These are phyloP conservation scores for Trichoderma cornu-damae DNA, from an alignment of 2,329 filamentous ascomycete species.

Conservation along the genomic window DNA sequence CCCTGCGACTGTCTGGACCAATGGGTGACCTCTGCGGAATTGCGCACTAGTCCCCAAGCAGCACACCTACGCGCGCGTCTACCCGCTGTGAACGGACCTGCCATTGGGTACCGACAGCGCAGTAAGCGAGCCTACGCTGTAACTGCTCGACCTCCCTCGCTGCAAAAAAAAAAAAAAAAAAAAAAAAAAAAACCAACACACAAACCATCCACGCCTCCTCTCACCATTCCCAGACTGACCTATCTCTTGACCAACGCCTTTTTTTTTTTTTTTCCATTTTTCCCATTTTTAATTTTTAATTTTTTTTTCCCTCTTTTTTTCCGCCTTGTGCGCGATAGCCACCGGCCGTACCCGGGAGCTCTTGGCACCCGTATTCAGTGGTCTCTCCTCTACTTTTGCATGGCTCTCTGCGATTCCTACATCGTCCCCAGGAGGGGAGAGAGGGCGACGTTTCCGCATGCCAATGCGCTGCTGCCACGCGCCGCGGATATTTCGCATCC, in stretches of 20 bases:
- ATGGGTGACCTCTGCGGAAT: slow-evolving; percentile 27
- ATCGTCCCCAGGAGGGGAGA: neutral
- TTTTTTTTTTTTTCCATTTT: too few relatives aligned
- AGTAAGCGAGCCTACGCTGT: slow-evolving; percentile 28
- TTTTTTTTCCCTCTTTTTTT: neutral
- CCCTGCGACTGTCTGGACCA: slow-evolving; percentile 19
- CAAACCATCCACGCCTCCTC: slow-evolving; percentile 4
- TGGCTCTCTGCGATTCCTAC: neutral
- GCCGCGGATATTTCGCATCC: neutral
- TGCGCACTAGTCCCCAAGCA: slow-evolving; percentile 20
- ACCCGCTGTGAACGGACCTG: slow-evolving; percentile 22
- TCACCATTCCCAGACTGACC: slow-evolving; percentile 9
- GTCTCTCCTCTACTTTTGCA: neutral
- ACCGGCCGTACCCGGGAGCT: neutral
- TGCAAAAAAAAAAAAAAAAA: too few relatives aligned
- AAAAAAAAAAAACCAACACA: slow-evolving; percentile 33
- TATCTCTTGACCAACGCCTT: slow-evolving; percentile 6
- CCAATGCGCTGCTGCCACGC: neutral
- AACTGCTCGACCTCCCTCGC: slow-evolving; percentile 15
- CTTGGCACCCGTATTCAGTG: neutral
- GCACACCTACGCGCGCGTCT: slow-evolving; percentile 31
- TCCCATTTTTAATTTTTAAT: too few relatives aligned
- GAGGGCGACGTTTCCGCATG: neutral
- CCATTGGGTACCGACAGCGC: slow-evolving; percentile 31
- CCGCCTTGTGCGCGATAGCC: neutral